Conservation (phyloP, 2,329 filamentous ascomycete genomes). For the Hypocreales sp. region DNA sequence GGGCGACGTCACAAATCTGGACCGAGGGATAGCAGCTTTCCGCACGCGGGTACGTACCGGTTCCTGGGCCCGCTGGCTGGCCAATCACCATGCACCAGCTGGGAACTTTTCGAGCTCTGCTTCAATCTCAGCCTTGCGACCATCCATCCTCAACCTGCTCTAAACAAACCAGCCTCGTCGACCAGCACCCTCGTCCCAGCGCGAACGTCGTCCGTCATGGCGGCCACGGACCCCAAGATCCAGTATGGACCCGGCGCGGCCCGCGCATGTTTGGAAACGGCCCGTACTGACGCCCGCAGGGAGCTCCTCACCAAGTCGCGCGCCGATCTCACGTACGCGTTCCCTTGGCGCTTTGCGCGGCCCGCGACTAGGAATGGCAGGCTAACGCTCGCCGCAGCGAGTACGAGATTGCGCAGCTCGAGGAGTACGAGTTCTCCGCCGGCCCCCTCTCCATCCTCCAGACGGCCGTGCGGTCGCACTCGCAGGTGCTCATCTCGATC, state of each 20-base stretch:
- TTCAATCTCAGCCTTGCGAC: slow-evolving; percentile 18
- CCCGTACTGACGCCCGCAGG: slow-evolving; percentile 26
- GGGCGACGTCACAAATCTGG: too few species aligned
- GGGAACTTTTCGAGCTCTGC: too few species aligned
- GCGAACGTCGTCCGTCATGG: slow-evolving; percentile 4
- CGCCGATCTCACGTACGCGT: slow-evolving; percentile 70
- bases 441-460: slow-evolving; percentile 74
- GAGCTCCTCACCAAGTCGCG: slow-evolving; percentile 82
- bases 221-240: slow-evolving; percentile 55
- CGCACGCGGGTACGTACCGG: too few species aligned
- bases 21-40: too few species aligned
- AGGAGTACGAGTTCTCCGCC: slow-evolving; percentile 39
- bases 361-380: too few species aligned
- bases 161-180: too few species aligned
- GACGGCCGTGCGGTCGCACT: slow-evolving; percentile 87
- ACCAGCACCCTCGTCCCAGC: too few species aligned
- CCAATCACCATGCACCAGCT: too few species aligned
- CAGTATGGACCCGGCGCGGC: slow-evolving; percentile 52
- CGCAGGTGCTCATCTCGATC: slow-evolving; percentile 91
- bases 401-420: slow-evolving; percentile 69
- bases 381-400: too few species aligned
- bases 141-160: slow-evolving; percentile 6
- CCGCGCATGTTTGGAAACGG: too few species aligned
- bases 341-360: slow-evolving; percentile 1
- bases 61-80: too few species aligned